A percentile compares a stretch with the other conserved stretches of the same genome.
phyloP scores from a whole-genome alignment of 805 yeast species.

The Monosporozyma yasuniensis region DNA sequence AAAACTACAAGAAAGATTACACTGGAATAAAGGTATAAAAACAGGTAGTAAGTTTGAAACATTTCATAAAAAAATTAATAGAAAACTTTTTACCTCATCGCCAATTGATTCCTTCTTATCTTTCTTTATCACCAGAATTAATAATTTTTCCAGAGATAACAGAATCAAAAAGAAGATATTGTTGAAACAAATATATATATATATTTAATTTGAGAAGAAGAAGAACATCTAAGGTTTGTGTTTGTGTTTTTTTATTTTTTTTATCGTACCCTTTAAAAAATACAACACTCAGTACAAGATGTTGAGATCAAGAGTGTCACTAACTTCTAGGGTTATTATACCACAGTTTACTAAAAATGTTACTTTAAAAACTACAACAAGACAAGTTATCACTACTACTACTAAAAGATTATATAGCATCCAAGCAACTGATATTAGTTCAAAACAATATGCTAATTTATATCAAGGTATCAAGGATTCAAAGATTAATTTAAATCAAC shows the following conservation, averaged over 20 bases:
- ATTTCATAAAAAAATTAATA: no score
- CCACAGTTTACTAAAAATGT: background rate
- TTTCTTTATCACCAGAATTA: no score
- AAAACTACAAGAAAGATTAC: no score
- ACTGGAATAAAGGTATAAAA: no score
- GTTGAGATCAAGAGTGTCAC: background rate
- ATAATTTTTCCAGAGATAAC: no score
- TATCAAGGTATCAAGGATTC: conserved; percentile 33
- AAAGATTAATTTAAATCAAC: conserved; percentile 10
- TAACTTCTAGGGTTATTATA: background rate
- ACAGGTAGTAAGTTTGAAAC: no score
- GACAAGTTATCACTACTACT: background rate
- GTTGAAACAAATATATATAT: no score
- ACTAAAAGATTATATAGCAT: background rate
- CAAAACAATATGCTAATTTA: conserved; percentile 40
- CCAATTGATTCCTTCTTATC: no score
- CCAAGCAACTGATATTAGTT: conserved; percentile 31
- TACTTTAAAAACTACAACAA: background rate
- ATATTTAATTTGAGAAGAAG: background rate
- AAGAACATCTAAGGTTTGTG: no score
- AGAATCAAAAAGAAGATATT: no score
- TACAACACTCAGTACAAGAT: background rate
- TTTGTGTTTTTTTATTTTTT: no score
- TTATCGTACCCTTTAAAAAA: background rate
- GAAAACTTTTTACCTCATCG: no score